Evolutionary conservation across 1,284 basidiomycete genomes (phyloP).

Genomic region (Rhodotorula sp.): DNA sequence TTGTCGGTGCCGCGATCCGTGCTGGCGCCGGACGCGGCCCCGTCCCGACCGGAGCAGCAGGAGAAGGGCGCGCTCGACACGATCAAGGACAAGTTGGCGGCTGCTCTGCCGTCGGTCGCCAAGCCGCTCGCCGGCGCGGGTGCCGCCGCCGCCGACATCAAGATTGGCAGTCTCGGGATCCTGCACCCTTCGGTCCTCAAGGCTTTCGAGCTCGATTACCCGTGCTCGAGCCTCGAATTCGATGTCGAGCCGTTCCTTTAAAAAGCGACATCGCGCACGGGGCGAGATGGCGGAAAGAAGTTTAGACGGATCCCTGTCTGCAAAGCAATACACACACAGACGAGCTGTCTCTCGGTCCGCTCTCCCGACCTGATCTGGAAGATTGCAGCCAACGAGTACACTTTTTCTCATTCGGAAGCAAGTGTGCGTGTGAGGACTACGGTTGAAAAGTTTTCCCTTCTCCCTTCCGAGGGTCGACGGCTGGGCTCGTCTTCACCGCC

Average conservation of each 20-base stretch:
- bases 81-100: slow-evolving; percentile 51
- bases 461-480: background rate
- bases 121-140: slow-evolving; percentile 42
- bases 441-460: no score
- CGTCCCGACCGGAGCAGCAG: slow-evolving; percentile 20
- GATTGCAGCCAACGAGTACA: no score
- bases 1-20: slow-evolving; percentile 28
- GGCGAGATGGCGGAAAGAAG: background rate
- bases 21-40: slow-evolving; percentile 25
- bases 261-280: slow-evolving; percentile 17
- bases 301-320: background rate
- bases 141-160: slow-evolving; percentile 57
- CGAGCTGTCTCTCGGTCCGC: background rate
- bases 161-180: slow-evolving; percentile 81
- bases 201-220: slow-evolving; percentile 89
- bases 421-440: no score
- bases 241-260: slow-evolving; percentile 89
- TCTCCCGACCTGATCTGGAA: no score
- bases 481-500: background rate
- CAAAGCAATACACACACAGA: background rate
- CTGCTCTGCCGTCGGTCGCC: slow-evolving; percentile 34
- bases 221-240: slow-evolving; percentile 95
- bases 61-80: slow-evolving; percentile 48
- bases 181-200: slow-evolving; percentile 86
- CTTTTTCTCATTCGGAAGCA: no score